A percentile compares a stretch with the other conserved stretches of the same genome.
Conservation (phyloP, 2,329 filamentous ascomycete genomes). For the Aureobasidium sp. region DNA sequence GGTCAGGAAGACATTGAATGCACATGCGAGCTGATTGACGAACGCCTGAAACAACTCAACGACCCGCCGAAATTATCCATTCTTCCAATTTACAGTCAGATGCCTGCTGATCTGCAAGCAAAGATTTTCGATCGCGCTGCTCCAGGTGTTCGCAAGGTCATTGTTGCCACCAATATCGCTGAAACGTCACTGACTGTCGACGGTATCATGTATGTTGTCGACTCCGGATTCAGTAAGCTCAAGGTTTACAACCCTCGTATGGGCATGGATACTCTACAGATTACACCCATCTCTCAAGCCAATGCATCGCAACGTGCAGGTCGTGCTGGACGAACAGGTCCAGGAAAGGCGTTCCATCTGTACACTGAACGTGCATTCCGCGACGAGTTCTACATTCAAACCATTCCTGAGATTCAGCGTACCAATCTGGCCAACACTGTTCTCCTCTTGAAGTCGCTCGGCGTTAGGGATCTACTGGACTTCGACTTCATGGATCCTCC, state of each 20-base stretch:
- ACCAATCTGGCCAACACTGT: slow-evolving; percentile 96
- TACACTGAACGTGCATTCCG: slow-evolving; percentile 93
- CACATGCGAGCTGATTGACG: slow-evolving; percentile 86
- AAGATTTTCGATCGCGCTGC: slow-evolving; percentile 94
- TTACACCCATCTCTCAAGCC: slow-evolving; percentile 94
- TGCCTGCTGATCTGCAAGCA: slow-evolving; percentile 95
- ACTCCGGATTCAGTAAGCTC: slow-evolving; percentile 90
- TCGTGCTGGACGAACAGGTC: slow-evolving; percentile 86
- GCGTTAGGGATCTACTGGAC: slow-evolving; percentile 86
- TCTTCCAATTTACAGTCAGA: slow-evolving; percentile 96
- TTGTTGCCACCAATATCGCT: slow-evolving; percentile 97
- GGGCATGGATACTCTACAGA: slow-evolving; percentile 98
- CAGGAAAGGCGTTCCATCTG: slow-evolving; percentile 88
- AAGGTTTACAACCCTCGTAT: slow-evolving; percentile 99
- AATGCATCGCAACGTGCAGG: slow-evolving; percentile 91
- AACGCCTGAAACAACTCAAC: slow-evolving; percentile 78
- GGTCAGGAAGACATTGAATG: slow-evolving; percentile 97
- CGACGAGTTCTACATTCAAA: slow-evolving; percentile 92
- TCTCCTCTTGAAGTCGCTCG: slow-evolving; percentile 84
- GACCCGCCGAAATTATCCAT: slow-evolving; percentile 93
- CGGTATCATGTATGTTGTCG: slow-evolving; percentile 98
- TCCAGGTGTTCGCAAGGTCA: slow-evolving; percentile 89
- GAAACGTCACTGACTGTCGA: slow-evolving; percentile 97
- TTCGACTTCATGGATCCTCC: slow-evolving; percentile 99
- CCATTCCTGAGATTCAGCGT: slow-evolving; percentile 94